Evolutionary conservation across 2,329 filamentous ascomycete genomes (phyloP), one percentile per base, ranked within the genome.

Genomic region (Penicillium sp.): DNA sequence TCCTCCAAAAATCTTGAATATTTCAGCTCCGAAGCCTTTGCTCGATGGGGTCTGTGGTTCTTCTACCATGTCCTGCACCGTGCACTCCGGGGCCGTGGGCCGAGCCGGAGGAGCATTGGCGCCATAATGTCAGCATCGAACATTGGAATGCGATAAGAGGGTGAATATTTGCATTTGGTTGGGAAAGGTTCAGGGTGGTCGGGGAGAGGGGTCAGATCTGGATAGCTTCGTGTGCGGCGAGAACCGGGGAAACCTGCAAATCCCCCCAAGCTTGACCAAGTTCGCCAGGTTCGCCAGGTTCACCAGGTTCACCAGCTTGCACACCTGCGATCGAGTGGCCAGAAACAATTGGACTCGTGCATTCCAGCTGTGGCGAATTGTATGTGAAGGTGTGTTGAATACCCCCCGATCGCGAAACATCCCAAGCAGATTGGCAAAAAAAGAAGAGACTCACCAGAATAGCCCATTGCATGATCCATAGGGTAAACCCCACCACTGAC

Each of bases 1-100:
- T 19, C 85, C 45, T 73, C 77, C 53, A 84, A 74, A 58, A 72
- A 81, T 68, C 83, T 88, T 68, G 52, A 66, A 61, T 46, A 66
- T 61, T 33, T 67, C 64, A 19, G 60, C 49, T 13, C 61, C 60
- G 22, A 65, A 56, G 4, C 56, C 53, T 54, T 53, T 52, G 22
- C 48, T 57, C 32, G 49, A 43, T 13, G 59, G 53, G 41, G 58
- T 60, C 19, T 52, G 40, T 22, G 59, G 54, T 54, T 60, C 54
- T 34, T 58, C 58, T 57, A 42, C 9, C 44, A 48, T 41, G 19
- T 42, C 34, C 38, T 42, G 56, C 54, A 50, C 56, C 52, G 39
- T 49, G 45, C 48, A 38, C 43, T 57, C 57, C 55, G 51, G 37
- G 46, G 37, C 45, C 34, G n/a, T 41, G 42, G 48, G 48, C 43